phyloP scores from a whole-genome alignment of 2,329 filamentous ascomycete species.

The Hirsutella rhossiliensis region DNA sequence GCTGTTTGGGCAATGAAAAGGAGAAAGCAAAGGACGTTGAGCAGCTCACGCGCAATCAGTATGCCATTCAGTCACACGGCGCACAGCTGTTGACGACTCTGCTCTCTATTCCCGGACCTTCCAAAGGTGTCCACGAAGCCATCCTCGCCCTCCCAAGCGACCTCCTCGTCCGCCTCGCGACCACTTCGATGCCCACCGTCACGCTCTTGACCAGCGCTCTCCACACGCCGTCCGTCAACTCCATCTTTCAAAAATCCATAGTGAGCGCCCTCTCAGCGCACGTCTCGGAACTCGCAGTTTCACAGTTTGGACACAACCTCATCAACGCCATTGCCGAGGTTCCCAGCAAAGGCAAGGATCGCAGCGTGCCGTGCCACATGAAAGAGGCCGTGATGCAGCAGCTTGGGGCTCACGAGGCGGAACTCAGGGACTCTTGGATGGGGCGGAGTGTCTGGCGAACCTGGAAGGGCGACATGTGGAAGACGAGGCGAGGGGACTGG shows the following conservation, averaged over 20 bases:
- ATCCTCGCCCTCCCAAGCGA: constrained; percentile 46
- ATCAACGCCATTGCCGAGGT: constrained; percentile 35
- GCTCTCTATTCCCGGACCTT: constrained; percentile 61
- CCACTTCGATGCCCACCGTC: constrained; percentile 34
- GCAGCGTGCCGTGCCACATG: constrained; percentile 42
- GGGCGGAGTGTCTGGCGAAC: constrained; percentile 44
- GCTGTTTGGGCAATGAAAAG: constrained; percentile 25
- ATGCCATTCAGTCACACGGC: constrained; percentile 52
- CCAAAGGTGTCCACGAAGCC: constrained; percentile 61
- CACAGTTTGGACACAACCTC: constrained; percentile 38
- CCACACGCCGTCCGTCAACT: constrained; percentile 31
- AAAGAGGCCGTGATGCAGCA: constrained; percentile 42
- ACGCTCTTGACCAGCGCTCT: constrained; percentile 39
- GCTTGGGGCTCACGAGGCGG: constrained; percentile 33
- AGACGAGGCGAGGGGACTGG: constrained; percentile 40
- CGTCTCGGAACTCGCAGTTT: constrained; percentile 31
- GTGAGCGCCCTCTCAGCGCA: constrained; percentile 35
- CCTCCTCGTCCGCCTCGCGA: constrained; percentile 53
- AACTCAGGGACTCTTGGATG: constrained; percentile 39
- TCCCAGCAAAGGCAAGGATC: constrained; percentile 35
- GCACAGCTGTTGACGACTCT: constrained; percentile 73
- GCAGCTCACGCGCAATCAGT: constrained; percentile 42
- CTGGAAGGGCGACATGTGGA: constrained; percentile 48
- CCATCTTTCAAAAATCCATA: constrained; percentile 43
- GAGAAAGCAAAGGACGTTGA: constrained; percentile 23